These are phyloP conservation scores for Alternaria gansuensis DNA, from an alignment of 2,329 filamentous ascomycete species.

Conservation along the genomic window DNA sequence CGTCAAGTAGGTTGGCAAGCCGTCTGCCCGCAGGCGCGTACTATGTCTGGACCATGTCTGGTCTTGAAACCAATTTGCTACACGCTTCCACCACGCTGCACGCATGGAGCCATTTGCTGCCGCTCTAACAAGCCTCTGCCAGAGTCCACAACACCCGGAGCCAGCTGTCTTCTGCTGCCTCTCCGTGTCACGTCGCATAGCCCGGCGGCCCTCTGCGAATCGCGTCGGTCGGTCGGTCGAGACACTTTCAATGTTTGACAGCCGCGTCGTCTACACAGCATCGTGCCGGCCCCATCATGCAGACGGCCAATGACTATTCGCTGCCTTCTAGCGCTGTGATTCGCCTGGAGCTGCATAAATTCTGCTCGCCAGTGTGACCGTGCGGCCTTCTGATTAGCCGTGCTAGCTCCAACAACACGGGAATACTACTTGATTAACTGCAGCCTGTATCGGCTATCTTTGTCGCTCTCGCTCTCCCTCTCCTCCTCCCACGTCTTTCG, in stretches of 20 bases:
- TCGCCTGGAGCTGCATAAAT: slow-evolving; percentile 26
- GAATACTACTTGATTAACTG: slow-evolving; percentile 11
- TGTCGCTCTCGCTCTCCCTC: too few species aligned
- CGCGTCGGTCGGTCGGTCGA: not conserved
- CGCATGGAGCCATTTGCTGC: not conserved
- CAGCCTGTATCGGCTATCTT: slow-evolving; percentile 25
- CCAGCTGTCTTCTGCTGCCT: not conserved
- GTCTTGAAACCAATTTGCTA: slow-evolving; percentile 42
- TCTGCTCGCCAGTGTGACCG: slow-evolving; percentile 29
- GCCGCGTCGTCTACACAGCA: not conserved
- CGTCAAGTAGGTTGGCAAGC: not conserved
- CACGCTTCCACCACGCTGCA: slow-evolving; percentile 27
- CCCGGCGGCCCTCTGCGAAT: not conserved
- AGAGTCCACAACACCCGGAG: not conserved
- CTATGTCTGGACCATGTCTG: slow-evolving; percentile 1
- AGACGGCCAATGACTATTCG: slow-evolving; percentile 8
- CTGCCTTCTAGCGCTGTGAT: slow-evolving; percentile 26
- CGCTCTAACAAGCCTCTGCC: not conserved
- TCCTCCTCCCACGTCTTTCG: not conserved
- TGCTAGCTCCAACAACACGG: slow-evolving; percentile 14
- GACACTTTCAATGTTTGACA: slow-evolving; percentile 1
- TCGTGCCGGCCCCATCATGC: slow-evolving; percentile 2
- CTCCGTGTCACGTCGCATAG: not conserved
- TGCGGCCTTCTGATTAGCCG: slow-evolving; percentile 26
- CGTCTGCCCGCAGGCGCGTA: slow-evolving; percentile 26